Evolutionary conservation across 129 eudicot genomes (phyloP), one percentile per base, ranked within the genome.

Genomic region (Flaveria brownii): DNA sequence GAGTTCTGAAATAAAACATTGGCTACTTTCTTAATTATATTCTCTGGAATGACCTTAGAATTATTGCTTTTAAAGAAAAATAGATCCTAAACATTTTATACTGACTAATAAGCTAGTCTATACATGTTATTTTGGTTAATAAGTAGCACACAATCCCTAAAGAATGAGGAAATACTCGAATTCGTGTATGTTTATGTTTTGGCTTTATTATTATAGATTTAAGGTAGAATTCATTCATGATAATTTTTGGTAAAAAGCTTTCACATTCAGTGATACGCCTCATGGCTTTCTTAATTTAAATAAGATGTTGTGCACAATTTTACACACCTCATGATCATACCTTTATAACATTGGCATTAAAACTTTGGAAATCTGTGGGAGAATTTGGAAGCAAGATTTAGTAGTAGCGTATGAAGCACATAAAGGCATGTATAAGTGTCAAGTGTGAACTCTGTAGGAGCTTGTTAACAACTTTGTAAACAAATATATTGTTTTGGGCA

Each of bases 221-320:
- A 63, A 14, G n/a, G 20, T 51, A 39, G 11, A 63, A 33, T 66
- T 76, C 15, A 12, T 33, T 65, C 20, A 6, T 6, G 50, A 30
- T 64, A 49, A 49, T 15, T 0, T 54, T 47, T 74, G 30, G 46
- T 75, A 16, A 12, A 51, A 75, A 46, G 30, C 64, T 75, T 63
- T n/a, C 16, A 16, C 22, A 8, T 47, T 76, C n/a, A 13, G 20
- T 66, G 43, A 65, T 66, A 64, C 17, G 30, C 33, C 68, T 51
- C 68, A 55, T 42, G 4, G 15, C 69, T 26, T 74, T 74, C 78
- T 74, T 23, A 3, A n/a, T 73, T 73, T 57, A 57, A 23, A 56
- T 54, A 42, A 22, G 62, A 36, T 45, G 41, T 11, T 39, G 39
- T n/a, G 67, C 18, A 41, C 22, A 26, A 56, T 18, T 72, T 5